Conservation (phyloP, 345 rosid species). For the Barbarea vulgaris region DNA sequence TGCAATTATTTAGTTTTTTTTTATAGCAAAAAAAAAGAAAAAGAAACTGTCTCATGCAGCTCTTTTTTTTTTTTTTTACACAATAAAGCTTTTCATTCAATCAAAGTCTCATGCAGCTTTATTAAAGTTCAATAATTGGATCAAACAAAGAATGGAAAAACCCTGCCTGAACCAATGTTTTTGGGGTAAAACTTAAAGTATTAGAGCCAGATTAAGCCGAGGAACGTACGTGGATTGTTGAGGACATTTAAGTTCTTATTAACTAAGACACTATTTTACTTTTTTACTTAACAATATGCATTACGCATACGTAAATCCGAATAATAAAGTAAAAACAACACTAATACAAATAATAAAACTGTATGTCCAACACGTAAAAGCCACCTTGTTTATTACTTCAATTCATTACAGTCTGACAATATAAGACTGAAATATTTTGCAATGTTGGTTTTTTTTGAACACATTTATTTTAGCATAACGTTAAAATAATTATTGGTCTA, state of each 20-base stretch:
- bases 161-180: not conserved
- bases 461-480: conserved; percentile 10
- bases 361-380: not conserved
- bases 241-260: not conserved
- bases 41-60: no score
- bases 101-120: no score
- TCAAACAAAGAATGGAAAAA: no score
- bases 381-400: not conserved
- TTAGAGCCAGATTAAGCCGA: not conserved
- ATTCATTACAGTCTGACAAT: not conserved
- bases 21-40: no score
- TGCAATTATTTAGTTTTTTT: no score
- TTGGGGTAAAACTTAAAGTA: not conserved
- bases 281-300: no score
- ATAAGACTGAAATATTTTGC: not conserved
- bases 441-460: conserved; percentile 19
- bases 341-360: not conserved
- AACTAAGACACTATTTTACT: not conserved
- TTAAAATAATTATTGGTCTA: not conserved
- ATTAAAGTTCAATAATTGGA: not conserved
- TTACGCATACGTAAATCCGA: no score
- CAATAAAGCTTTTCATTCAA: no score
- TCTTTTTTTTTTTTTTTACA: no score
- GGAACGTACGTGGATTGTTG: not conserved
- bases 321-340: not conserved